Percentiles rank a stretch among this genome's conserved stretches.
These are phyloP conservation scores for Phoma sp. DNA, from an alignment of 2,329 filamentous ascomycete species.

Conservation along the genomic window DNA sequence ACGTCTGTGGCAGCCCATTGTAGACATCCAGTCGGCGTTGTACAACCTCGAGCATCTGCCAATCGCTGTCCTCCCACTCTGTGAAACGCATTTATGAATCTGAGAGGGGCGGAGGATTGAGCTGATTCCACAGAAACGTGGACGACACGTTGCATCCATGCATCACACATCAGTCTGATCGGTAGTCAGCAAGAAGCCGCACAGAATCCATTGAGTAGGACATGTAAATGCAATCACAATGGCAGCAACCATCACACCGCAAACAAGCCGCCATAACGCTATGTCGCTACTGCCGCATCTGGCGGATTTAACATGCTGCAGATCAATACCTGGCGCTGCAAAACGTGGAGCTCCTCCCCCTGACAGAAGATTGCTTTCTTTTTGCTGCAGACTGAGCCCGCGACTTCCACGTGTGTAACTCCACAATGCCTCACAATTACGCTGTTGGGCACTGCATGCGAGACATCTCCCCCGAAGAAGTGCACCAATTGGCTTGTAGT, in stretches of 20 bases:
- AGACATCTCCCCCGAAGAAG: slow-evolving; percentile 39
- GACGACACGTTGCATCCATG: slow-evolving; percentile 46
- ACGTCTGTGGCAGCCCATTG: slow-evolving; percentile 27
- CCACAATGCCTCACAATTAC: slow-evolving; percentile 26
- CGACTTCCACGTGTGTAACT: slow-evolving; percentile 34
- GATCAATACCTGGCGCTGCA: slow-evolving; percentile 1
- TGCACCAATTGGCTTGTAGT: slow-evolving; percentile 28
- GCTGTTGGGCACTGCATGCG: slow-evolving; percentile 36
- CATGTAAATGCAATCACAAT: neutral
- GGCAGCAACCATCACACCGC: too few species aligned
- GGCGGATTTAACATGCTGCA: neutral
- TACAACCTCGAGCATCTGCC: slow-evolving; percentile 21
- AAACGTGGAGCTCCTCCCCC: neutral
- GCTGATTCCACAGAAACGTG: slow-evolving; percentile 41
- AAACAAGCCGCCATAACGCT: neutral
- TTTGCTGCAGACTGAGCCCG: slow-evolving; percentile 10
- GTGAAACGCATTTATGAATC: slow-evolving; percentile 27
- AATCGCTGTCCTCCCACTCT: slow-evolving; percentile 28
- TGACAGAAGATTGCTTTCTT: neutral
- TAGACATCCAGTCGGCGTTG: slow-evolving; percentile 23
- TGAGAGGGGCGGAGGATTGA: slow-evolving; percentile 40
- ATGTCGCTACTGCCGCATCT: neutral
- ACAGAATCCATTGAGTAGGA: slow-evolving; percentile 4
- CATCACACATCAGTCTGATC: slow-evolving; percentile 23
- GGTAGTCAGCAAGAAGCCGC: slow-evolving; percentile 13